Conservation (phyloP, 179 eudicot species). For the Sideroxylon spinosum region DNA sequence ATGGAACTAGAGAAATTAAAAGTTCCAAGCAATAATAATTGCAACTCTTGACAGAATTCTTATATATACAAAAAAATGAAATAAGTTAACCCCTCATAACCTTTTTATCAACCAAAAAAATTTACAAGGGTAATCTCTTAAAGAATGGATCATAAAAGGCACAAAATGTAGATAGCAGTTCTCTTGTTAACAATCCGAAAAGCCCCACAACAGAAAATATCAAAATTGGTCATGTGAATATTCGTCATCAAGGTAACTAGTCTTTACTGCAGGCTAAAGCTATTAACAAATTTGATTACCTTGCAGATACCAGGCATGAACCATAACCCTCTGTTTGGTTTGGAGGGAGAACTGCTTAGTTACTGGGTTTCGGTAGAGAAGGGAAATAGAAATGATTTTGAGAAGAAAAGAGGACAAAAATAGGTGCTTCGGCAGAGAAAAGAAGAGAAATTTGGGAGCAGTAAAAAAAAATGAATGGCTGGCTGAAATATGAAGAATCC, state of each 20-base stretch:
- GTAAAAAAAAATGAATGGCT: too few species aligned
- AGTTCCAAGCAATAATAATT: background rate
- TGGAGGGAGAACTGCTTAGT: too few species aligned
- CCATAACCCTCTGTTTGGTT: too few species aligned
- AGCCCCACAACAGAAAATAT: background rate
- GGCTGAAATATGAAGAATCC: too few species aligned
- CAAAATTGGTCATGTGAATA: background rate
- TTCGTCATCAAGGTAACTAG: background rate
- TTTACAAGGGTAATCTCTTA: background rate
- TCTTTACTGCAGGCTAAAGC: background rate
- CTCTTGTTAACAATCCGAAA: too few species aligned
- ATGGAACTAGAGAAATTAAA: background rate
- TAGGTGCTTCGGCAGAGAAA: too few species aligned
- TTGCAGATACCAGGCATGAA: background rate
- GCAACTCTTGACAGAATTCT: background rate
- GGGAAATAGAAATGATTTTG: too few species aligned
- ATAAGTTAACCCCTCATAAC: background rate
- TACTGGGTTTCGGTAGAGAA: too few species aligned
- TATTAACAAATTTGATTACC: background rate
- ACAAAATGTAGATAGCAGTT: background rate
- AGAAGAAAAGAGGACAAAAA: too few species aligned
- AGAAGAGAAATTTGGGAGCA: too few species aligned
- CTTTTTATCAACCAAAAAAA: background rate
- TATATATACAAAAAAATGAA: background rate
- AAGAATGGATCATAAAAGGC: background rate